These are phyloP conservation scores for Nemania diffusa DNA, from an alignment of 2,329 filamentous ascomycete species.

Conservation along the genomic window DNA sequence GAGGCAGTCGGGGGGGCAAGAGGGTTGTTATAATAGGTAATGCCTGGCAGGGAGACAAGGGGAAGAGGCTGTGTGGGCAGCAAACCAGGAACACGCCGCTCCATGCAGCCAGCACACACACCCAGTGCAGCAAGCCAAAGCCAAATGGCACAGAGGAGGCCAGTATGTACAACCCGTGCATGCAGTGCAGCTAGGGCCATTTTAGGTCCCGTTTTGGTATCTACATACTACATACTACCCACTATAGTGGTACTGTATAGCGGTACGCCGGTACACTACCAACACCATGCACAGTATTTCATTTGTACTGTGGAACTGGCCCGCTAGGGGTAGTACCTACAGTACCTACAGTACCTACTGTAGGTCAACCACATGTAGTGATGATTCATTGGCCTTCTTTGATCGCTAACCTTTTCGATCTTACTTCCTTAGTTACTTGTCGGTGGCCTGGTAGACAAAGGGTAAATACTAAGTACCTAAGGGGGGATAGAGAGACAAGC, in stretches of 20 bases:
- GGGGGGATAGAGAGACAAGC: not conserved
- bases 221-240: too few relatives aligned
- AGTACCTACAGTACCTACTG: too few relatives aligned
- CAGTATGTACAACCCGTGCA: slow-evolving; percentile 18
- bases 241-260: not conserved
- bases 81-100: slow-evolving; percentile 6
- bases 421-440: not conserved
- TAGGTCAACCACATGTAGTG: not conserved
- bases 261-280: not conserved
- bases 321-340: not conserved
- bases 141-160: slow-evolving; percentile 16
- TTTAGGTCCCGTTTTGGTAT: slow-evolving; percentile 24
- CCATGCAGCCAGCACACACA: slow-evolving; percentile 12
- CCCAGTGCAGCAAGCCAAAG: slow-evolving; percentile 13
- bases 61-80: slow-evolving; percentile 30
- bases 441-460: too few relatives aligned
- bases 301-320: not conserved
- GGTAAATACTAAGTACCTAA: not conserved
- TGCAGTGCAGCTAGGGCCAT: slow-evolving; percentile 11
- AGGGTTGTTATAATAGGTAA: slow-evolving; percentile 51
- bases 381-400: not conserved
- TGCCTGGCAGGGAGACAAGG: slow-evolving; percentile 29
- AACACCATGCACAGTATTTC: not conserved
- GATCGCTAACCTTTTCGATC: not conserved
- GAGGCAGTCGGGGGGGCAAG: slow-evolving; percentile 48